Evolutionary conservation across 768 basidiomycete genomes (phyloP), one percentile per base, ranked within the genome.

Genomic region (Hygrocybe coccinea): DNA sequence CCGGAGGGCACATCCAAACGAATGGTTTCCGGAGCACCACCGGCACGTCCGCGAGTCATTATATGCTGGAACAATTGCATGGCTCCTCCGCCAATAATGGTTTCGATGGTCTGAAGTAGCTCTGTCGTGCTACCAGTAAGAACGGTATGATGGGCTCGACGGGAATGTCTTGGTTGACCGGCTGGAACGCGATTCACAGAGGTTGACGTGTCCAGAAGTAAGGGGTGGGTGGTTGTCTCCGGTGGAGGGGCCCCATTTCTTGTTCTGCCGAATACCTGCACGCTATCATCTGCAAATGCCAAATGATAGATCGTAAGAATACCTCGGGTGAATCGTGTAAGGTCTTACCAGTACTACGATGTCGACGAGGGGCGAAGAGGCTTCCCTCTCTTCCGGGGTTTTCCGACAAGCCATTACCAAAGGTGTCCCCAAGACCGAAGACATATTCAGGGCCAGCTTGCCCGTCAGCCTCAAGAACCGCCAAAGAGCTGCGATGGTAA

Each of bases 1-100:
- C 82, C 83, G 3, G 85, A 77, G 41, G 87, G 83, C 34, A 92
- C 79, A 63, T 91, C 89, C 35, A 95, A 79, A 38, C 86, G 83
- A 63, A 94, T 85, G 14, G 84, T 81, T 61, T 90, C 88, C 5
- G 80, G 71, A 21, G 71, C 76, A 34, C 75, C 79, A 41, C 77
- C 78, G 14, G 76, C 76, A 15, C 78, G 76, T 24, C 81, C 75
- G 48, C 82, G 82, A 48, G 81, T 76, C 61, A 95, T 81, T 45
- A 95, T 79, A 46, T 92, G 87, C 53, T 94, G 88, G 62, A 97
- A 80, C 24, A 94, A 75, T 63, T 94, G 91, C 15, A 87, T 78
- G 7, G 89, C 89, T 22, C 89, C 87, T 9, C 83, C 83, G 0
- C 90, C 89, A 53, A 95, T 83, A 53, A 92, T 82, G 56, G 87